A percentile compares a stretch with the other conserved stretches of the same genome.
Evolutionary conservation across 2,329 filamentous ascomycete genomes (phyloP).

Genomic region (Aureobasidium sp.): DNA sequence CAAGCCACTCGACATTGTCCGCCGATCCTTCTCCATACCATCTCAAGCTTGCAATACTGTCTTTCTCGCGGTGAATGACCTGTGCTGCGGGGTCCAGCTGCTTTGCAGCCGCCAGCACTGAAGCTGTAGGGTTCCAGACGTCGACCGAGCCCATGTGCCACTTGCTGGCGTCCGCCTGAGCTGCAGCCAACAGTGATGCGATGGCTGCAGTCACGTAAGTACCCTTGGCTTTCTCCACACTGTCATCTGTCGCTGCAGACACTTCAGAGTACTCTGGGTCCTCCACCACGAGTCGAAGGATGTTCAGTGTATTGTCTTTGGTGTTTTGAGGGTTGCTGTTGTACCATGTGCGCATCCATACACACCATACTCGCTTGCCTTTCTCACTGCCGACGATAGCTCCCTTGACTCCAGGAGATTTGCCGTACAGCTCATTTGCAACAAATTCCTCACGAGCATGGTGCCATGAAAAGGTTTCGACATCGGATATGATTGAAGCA

Average conservation of each 20-base stretch:
- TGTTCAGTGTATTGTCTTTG: constrained; percentile 60
- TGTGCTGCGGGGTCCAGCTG: constrained; percentile 40
- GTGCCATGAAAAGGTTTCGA: constrained; percentile 65
- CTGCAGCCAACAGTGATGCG: constrained; percentile 55
- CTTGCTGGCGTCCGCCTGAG: constrained; percentile 59
- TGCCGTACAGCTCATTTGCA: constrained; percentile 52
- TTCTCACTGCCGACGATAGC: constrained; percentile 50
- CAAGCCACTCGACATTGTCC: constrained; percentile 59
- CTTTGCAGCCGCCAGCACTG: constrained; percentile 34
- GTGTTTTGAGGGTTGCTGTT: constrained; percentile 45
- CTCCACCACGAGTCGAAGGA: constrained; percentile 62
- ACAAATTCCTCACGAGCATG: constrained; percentile 76
- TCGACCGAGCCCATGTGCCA: constrained; percentile 66
- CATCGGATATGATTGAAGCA: constrained; percentile 61
- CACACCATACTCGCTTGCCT: constrained; percentile 59
- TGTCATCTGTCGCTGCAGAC: constrained; percentile 20
- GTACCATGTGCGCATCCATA: constrained; percentile 60
- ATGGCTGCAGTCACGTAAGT: constrained; percentile 42
- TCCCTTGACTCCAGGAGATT: constrained; percentile 56
- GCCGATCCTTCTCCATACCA: constrained; percentile 54
- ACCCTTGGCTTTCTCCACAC: constrained; percentile 16
- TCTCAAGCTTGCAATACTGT: constrained; percentile 63
- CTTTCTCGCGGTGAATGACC: constrained; percentile 50
- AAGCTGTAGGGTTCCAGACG: constrained; percentile 71
- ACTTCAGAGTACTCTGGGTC: constrained; percentile 29